Evolutionary conservation across 768 basidiomycete species (phyloP).

Genomic region (Lactifluus subvellereus): DNA sequence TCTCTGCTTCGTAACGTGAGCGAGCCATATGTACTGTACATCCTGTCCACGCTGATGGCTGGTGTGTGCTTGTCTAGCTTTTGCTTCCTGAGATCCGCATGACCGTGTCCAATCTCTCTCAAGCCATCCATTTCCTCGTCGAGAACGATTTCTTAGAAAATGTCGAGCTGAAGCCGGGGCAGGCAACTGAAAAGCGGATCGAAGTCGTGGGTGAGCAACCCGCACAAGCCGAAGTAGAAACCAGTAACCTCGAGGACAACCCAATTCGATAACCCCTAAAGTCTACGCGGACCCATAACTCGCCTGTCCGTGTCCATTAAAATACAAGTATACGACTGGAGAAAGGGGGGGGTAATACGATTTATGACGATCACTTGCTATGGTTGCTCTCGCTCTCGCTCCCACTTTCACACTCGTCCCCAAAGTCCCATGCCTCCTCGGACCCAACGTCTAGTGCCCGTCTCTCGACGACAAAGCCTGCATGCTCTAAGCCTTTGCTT

Average conservation of each 20-base stretch:
- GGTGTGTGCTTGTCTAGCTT: conserved; percentile 42
- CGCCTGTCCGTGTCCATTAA: background rate
- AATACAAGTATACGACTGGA: background rate
- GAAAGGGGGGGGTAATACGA: background rate
- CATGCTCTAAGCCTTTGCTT: conserved; percentile 48
- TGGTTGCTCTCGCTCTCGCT: conserved; percentile 30
- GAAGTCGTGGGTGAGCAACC: conserved; percentile 43
- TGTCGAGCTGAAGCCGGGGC: conserved; percentile 77
- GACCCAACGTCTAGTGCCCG: conserved; percentile 52
- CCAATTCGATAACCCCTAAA: background rate
- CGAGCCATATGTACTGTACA: conserved; percentile 7
- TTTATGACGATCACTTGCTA: background rate
- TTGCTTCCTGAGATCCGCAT: conserved; percentile 80
- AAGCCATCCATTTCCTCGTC: conserved; percentile 85
- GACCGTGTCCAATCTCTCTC: conserved; percentile 87
- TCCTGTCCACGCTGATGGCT: conserved; percentile 10
- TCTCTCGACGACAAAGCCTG: conserved; percentile 79
- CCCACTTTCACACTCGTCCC: conserved; percentile 37
- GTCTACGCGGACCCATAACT: background rate
- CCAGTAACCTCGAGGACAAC: background rate
- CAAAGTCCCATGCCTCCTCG: conserved; percentile 33
- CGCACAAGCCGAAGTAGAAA: background rate
- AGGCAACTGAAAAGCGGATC: conserved; percentile 59
- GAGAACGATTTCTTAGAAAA: conserved; percentile 81
- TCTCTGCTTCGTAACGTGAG: conserved; percentile 76